A percentile compares a stretch with the other conserved stretches of the same genome.
These are phyloP conservation scores for Dunaliella primolecta DNA, from an alignment of 139 green algal species.

Conservation along the genomic window DNA sequence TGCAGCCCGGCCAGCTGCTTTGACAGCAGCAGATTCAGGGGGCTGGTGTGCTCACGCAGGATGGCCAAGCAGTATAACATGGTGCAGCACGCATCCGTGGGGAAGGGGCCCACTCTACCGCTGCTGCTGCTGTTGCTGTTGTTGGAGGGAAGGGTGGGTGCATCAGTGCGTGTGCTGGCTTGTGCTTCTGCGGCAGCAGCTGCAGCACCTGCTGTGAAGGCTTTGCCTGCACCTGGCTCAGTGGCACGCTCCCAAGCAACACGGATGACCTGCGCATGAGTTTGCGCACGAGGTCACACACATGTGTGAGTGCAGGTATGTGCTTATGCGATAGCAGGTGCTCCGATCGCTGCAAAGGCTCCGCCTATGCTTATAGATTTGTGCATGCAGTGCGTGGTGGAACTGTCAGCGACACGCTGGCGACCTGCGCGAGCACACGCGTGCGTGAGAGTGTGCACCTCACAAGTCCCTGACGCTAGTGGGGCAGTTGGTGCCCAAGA, in stretches of 20 bases:
- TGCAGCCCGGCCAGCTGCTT: slow-evolving; percentile 17
- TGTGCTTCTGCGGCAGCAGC: neutral
- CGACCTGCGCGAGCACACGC: neutral
- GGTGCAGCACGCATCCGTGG: slow-evolving; percentile 5
- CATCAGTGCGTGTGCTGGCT: too few relatives aligned
- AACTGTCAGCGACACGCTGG: too few relatives aligned
- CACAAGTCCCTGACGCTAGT: too few relatives aligned
- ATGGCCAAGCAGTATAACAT: slow-evolving; percentile 34
- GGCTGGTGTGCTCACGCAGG: slow-evolving; percentile 27
- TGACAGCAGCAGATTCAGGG: slow-evolving; percentile 18
- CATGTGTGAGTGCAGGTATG: neutral
- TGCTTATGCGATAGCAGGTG: too few relatives aligned
- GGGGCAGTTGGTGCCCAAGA: too few relatives aligned
- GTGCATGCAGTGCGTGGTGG: too few relatives aligned
- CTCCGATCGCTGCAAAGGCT: too few relatives aligned
- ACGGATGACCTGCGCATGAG: neutral
- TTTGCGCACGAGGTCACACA: neutral
- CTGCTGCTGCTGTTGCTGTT: neutral
- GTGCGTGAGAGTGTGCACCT: neutral
- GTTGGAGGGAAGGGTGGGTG: neutral
- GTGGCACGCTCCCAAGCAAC: slow-evolving; percentile 4
- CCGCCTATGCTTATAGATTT: too few relatives aligned
- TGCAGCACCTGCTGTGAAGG: neutral
- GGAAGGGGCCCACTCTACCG: neutral
- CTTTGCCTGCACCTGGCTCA: too few relatives aligned